phyloP scores from a whole-genome alignment of 2,329 filamentous ascomycete genomes.

The Hirsutella thompsonii region DNA sequence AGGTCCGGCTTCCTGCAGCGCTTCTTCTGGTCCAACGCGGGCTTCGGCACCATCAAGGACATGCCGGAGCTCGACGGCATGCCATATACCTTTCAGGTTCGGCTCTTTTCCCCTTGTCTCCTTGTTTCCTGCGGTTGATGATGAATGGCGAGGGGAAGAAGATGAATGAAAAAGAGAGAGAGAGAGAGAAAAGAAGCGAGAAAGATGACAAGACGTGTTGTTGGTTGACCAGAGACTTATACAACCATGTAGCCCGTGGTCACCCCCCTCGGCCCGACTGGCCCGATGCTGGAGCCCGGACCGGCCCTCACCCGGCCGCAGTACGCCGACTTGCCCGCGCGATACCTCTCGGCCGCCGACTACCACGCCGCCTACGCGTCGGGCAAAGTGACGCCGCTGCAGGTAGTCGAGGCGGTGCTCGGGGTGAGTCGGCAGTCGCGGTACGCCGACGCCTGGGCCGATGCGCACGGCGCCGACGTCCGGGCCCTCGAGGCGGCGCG shows the following conservation, averaged over 20 bases:
- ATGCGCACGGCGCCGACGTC: slow-evolving; percentile 43
- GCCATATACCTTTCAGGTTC: slow-evolving; percentile 34
- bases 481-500: slow-evolving; percentile 53
- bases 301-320: slow-evolving; percentile 26
- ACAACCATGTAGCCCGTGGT: slow-evolving; percentile 51
- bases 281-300: slow-evolving; percentile 25
- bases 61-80: slow-evolving; percentile 32
- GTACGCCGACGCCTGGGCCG: slow-evolving; percentile 63
- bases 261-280: slow-evolving; percentile 31
- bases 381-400: slow-evolving; percentile 56
- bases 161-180: too few species aligned
- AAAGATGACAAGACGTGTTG: neutral
- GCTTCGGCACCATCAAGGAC: slow-evolving; percentile 34
- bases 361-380: slow-evolving; percentile 65
- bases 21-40: slow-evolving; percentile 57
- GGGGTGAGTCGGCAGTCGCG: slow-evolving; percentile 51
- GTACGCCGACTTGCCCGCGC: slow-evolving; percentile 26
- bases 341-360: slow-evolving; percentile 60
- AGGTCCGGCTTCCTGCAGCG: slow-evolving; percentile 48
- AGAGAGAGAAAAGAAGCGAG: neutral
- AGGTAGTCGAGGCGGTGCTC: slow-evolving; percentile 59
- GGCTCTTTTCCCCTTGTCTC: slow-evolving; percentile 5
- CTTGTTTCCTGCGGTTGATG: too few species aligned
- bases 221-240: too few species aligned
- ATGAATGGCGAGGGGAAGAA: too few species aligned